Evolutionary conservation across 257 asterid genomes (phyloP).

Genomic region (Anisodus acutangulus): DNA sequence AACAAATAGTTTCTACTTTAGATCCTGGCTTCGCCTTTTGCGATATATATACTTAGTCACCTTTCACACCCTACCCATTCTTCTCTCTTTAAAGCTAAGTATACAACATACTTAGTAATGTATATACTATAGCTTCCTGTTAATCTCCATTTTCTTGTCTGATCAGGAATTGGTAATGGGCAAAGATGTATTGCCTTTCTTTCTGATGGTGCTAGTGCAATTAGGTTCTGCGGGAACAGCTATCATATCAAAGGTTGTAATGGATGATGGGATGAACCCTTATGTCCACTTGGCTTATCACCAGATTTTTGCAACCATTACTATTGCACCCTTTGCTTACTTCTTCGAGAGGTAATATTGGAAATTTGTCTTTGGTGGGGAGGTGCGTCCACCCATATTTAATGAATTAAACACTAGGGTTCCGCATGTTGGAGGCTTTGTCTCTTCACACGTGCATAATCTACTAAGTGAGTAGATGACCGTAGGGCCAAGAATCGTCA

Average conservation of each 20-base stretch:
- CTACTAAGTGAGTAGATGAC: no score
- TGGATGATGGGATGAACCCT: slow-evolving; percentile 95
- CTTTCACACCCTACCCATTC: not conserved
- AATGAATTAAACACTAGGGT: no score
- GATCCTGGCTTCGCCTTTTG: not conserved
- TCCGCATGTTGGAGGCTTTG: no score
- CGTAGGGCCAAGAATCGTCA: no score
- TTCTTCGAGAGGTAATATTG: slow-evolving; percentile 74
- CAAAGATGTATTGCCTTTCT: slow-evolving; percentile 51
- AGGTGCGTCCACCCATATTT: no score
- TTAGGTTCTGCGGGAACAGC: slow-evolving; percentile 83
- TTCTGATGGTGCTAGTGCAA: slow-evolving; percentile 73
- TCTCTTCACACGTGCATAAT: no score
- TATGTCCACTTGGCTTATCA: slow-evolving; percentile 83
- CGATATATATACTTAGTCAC: not conserved
- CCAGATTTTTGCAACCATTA: slow-evolving; percentile 66
- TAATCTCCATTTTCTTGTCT: not conserved
- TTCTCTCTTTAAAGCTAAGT: not conserved
- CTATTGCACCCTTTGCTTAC: slow-evolving; percentile 74
- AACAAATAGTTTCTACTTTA: no score
- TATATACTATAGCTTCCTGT: not conserved
- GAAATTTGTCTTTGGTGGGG: no score
- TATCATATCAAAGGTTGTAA: slow-evolving; percentile 72
- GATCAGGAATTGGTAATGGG: not conserved
- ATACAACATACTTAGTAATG: not conserved